Conservation (phyloP, 2,329 filamentous ascomycete species). For the Cladophialophora carrionii region DNA sequence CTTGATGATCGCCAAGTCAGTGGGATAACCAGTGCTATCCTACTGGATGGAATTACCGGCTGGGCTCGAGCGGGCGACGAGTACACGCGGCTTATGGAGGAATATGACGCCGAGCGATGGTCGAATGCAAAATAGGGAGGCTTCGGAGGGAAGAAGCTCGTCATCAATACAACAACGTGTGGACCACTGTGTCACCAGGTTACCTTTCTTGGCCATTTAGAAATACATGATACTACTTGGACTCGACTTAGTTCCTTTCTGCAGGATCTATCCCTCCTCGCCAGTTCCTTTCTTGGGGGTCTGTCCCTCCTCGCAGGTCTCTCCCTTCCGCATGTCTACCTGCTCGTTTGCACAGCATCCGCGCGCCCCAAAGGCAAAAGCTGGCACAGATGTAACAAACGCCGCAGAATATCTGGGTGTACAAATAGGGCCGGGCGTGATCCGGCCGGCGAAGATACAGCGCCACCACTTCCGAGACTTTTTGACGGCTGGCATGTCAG, state of each 20-base stretch:
- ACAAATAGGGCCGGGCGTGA: constrained; percentile 52
- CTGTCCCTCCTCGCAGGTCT: neutral
- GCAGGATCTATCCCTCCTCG: neutral
- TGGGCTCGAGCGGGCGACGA: constrained; percentile 42
- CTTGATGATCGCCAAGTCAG: constrained; percentile 45
- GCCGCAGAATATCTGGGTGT: constrained; percentile 57
- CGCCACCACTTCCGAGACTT: constrained; percentile 56
- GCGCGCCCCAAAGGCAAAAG: constrained; percentile 20
- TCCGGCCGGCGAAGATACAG: constrained; percentile 52
- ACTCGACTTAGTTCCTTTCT: neutral
- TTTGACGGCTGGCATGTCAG: neutral
- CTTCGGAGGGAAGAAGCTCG: neutral
- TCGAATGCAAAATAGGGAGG: constrained; percentile 17
- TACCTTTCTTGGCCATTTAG: neutral
- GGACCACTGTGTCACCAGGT: neutral
- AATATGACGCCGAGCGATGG: constrained; percentile 39
- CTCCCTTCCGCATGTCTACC: neutral
- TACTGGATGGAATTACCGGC: constrained; percentile 42
- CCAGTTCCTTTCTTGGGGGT: neutral
- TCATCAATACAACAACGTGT: neutral
- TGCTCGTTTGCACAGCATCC: constrained; percentile 16
- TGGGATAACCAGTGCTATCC: constrained; percentile 35
- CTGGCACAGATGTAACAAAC: constrained; percentile 37
- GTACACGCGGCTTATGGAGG: constrained; percentile 42
- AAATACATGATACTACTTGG: neutral